Evolutionary conservation across 371 early-diverging fungal species (phyloP), one percentile per base, ranked within the genome.

Genomic region (Blastocladiella emersonii): DNA sequence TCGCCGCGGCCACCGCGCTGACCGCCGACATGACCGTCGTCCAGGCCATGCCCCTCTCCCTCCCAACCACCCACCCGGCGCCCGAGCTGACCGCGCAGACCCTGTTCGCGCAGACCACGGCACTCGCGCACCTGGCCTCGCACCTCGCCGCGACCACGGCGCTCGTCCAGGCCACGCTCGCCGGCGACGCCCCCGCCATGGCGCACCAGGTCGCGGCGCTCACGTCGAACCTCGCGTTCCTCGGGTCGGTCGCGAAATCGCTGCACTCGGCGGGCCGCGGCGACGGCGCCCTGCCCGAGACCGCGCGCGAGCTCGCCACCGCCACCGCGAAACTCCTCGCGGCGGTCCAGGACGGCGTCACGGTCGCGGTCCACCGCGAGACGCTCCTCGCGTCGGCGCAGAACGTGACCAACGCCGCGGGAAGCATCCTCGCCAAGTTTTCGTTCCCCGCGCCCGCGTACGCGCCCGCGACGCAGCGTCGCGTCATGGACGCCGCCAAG

Each of bases 151-250:
- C 78, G 4, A 55, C 65, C 19, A 72, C 71, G 3, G 62, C 76
- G 0, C 32, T 80, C 30, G 56, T 82, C 27, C 76, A 74, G 0
- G 65, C 72, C 51, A 35, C 64, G 8, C 76, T 74, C 25, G 55
- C 65, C n/a, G 67, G 76, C 69, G 78, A 82, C 49, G 74, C 68
- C 57, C 76, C 76, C 34, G 49, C 65, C 21, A 41, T 82, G 19
- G 76, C 69, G 6, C 64, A 65, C 10, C 69, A 66, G 61, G 68
- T 82, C 43, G 67, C 66, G 7, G 62, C 73, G 1, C 51, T 82
- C 21, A 64, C 69, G 0, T 65, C 72, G 17, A 76, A 74, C 59
- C 44, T 76, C 3, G 57, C 57, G 3, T 74, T 76, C 56, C 68
- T 78, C 63, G 66, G 72, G 7, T 67, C 75, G 32, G 74, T 71